Percentiles rank a stretch among this genome's conserved stretches.
phyloP scores from a whole-genome alignment of 768 basidiomycete species.

The Brasilioporus rufonigricans region DNA sequence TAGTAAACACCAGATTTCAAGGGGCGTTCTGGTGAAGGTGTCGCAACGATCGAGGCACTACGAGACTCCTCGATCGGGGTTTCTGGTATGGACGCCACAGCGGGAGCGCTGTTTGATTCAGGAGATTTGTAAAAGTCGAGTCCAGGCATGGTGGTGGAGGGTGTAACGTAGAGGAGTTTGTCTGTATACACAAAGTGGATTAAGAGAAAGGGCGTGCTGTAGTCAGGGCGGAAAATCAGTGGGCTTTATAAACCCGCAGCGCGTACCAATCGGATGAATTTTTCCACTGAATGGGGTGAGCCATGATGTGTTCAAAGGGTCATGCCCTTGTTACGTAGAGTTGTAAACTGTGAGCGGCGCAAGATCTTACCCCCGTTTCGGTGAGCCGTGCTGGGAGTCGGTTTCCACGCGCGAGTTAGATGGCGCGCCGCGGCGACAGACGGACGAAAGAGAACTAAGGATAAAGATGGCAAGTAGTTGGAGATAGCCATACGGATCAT shows the following conservation, averaged over 20 bases:
- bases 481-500: slow-evolving; percentile 7
- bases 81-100: background rate
- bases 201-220: slow-evolving; percentile 6
- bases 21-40: slow-evolving; percentile 10
- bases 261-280: slow-evolving; percentile 11
- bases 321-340: slow-evolving; percentile 23
- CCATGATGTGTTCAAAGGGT: slow-evolving; percentile 22
- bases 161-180: slow-evolving; percentile 5
- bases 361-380: slow-evolving; percentile 9
- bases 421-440: slow-evolving; percentile 23
- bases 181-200: slow-evolving; percentile 24
- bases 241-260: slow-evolving; percentile 22
- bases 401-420: slow-evolving; percentile 8
- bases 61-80: slow-evolving; percentile 6
- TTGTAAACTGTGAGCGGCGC: slow-evolving; percentile 9
- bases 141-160: slow-evolving; percentile 29
- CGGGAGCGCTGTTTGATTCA: slow-evolving; percentile 1
- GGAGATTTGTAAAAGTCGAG: slow-evolving; percentile 32
- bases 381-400: background rate
- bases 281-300: slow-evolving; percentile 9
- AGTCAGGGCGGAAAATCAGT: background rate
- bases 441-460: slow-evolving; percentile 9
- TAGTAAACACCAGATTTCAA: slow-evolving; percentile 43
- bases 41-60: background rate
- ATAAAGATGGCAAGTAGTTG: slow-evolving; percentile 12